Evolutionary conservation across 164 flowering plant species (phyloP).

Genomic region (Macadamia integrifolia): DNA sequence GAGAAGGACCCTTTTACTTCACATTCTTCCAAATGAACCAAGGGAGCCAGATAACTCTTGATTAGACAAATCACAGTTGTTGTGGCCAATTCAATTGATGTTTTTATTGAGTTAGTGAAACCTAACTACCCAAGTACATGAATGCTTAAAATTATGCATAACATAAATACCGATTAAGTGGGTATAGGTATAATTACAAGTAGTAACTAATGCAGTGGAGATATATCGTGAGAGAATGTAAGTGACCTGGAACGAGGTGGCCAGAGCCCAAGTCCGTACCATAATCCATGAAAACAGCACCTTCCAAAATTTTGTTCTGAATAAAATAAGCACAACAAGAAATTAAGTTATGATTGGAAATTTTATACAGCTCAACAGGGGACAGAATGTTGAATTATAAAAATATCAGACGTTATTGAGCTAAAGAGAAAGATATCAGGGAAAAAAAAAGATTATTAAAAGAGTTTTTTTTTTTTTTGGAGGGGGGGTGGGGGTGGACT

Average conservation of each 20-base stretch:
- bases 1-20: too few species aligned
- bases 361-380: not conserved
- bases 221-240: conserved; percentile 2
- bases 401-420: not conserved
- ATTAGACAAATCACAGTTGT: not conserved
- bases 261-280: conserved; percentile 88
- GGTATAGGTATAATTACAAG: not conserved
- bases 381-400: conserved; percentile 2
- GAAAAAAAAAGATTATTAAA: not conserved
- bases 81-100: too few species aligned
- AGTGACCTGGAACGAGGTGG: conserved; percentile 80
- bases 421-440: too few species aligned
- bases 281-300: conserved; percentile 73
- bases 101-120: too few species aligned
- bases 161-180: too few species aligned
- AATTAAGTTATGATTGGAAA: not conserved
- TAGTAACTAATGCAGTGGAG: not conserved
- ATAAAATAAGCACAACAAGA: conserved; percentile 5
- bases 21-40: not conserved
- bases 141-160: too few species aligned
- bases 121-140: too few species aligned
- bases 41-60: not conserved
- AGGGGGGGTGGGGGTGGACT: too few species aligned
- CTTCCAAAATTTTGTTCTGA: conserved; percentile 67
- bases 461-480: not conserved